Percentiles rank a stretch among this genome's conserved stretches.
Evolutionary conservation across 345 rosid genomes (phyloP).

Genomic region (Eucalyptus marginata): DNA sequence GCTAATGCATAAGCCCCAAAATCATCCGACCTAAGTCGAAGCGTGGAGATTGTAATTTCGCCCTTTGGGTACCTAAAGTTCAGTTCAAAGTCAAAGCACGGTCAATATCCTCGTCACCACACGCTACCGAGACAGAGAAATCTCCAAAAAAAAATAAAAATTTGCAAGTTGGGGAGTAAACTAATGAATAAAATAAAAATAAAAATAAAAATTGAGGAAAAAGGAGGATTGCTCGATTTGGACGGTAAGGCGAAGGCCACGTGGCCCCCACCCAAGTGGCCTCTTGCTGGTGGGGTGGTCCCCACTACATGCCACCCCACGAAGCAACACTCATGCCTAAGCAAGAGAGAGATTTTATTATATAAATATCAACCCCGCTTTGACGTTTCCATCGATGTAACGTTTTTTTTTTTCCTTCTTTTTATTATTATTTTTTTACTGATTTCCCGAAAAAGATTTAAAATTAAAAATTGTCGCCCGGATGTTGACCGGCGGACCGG

Average conservation of each 20-base stretch:
- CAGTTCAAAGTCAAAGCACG: neutral
- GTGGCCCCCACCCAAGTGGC: neutral
- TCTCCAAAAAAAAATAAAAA: neutral
- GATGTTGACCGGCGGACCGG: neutral
- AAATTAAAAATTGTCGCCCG: neutral
- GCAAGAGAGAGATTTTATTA: neutral
- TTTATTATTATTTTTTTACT: neutral
- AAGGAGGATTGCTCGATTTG: neutral
- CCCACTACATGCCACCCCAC: neutral
- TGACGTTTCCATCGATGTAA: neutral
- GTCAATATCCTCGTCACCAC: neutral
- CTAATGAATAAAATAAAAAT: neutral
- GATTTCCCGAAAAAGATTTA: neutral
- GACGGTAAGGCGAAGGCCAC: neutral
- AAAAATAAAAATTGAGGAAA: neutral
- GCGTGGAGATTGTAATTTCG: neutral
- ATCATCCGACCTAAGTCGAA: neutral
- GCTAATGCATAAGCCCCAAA: neutral
- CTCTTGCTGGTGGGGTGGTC: neutral
- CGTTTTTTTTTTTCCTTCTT: neutral
- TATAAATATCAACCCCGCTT: neutral
- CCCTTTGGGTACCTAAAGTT: neutral
- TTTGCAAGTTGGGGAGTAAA: neutral
- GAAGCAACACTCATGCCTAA: neutral
- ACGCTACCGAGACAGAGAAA: neutral